phyloP scores from a whole-genome alignment of 768 basidiomycete genomes.

The Lactarius quietus region DNA sequence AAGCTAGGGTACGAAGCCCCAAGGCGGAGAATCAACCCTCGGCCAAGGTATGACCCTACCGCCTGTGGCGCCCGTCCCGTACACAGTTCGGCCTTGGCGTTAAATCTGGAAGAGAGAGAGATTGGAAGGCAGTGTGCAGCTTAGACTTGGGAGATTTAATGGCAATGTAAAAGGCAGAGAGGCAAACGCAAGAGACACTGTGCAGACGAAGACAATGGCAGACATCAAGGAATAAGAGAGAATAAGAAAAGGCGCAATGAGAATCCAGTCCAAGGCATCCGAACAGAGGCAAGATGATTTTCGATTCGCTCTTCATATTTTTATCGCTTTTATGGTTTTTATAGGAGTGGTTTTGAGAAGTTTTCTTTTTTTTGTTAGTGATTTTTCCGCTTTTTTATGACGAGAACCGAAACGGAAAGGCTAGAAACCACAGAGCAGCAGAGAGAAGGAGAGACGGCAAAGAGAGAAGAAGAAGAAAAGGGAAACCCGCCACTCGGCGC shows the following conservation, averaged over 20 bases:
- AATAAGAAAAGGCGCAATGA: neutral
- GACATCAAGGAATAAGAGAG: neutral
- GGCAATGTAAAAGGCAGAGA: neutral
- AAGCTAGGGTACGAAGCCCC: slow-evolving; percentile 6
- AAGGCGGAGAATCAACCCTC: neutral
- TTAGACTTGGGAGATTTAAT: no score
- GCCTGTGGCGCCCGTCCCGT: neutral
- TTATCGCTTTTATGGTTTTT: neutral
- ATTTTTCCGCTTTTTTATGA: neutral
- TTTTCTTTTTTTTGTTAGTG: neutral
- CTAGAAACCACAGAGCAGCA: neutral
- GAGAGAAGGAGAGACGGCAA: neutral
- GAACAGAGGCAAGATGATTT: neutral
- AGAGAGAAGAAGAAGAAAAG: neutral
- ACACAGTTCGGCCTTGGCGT: neutral
- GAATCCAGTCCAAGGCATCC: neutral
- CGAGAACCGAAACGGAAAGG: neutral
- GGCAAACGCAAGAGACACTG: neutral
- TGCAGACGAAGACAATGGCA: neutral
- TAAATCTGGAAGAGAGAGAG: neutral
- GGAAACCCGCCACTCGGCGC: slow-evolving; percentile 1
- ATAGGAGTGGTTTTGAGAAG: neutral
- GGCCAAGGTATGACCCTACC: neutral
- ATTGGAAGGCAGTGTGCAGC: neutral
- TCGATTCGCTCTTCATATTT: neutral